Evolutionary conservation across 2,329 filamentous ascomycete genomes (phyloP).

Genomic region (Magnaporthiopsis poae): DNA sequence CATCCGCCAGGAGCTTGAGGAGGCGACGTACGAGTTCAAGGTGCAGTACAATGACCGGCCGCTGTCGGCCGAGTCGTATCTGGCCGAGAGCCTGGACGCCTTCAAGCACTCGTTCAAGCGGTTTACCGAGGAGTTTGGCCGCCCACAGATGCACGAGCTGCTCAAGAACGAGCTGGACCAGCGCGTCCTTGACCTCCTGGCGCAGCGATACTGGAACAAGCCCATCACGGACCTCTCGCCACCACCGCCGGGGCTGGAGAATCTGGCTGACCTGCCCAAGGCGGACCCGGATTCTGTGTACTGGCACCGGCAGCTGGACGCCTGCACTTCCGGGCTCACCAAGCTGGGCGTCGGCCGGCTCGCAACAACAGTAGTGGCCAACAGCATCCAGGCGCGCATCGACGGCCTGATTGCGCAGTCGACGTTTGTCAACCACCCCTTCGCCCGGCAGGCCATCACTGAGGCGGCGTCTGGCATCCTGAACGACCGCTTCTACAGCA

Average conservation of each 20-base stretch:
- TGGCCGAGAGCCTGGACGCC: conserved; percentile 85
- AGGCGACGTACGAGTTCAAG: conserved; percentile 97
- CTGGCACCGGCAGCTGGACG: conserved; percentile 90
- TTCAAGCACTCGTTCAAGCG: conserved; percentile 98
- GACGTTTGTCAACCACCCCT: conserved; percentile 82
- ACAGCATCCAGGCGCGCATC: conserved; percentile 75
- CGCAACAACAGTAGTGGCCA: conserved; percentile 82
- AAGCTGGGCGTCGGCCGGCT: conserved; percentile 88
- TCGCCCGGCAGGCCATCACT: conserved; percentile 82
- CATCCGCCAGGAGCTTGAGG: conserved; percentile 88
- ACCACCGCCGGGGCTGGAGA: conserved; percentile 57
- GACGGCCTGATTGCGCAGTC: conserved; percentile 69
- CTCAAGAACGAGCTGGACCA: conserved; percentile 90
- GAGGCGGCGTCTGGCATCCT: conserved; percentile 84
- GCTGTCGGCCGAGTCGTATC: conserved; percentile 87
- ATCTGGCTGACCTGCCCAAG: conserved; percentile 68
- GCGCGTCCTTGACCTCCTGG: conserved; percentile 83
- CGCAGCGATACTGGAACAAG: conserved; percentile 94
- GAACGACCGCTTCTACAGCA: conserved; percentile 91
- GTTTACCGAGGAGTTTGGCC: conserved; percentile 80
- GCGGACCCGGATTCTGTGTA: conserved; percentile 76
- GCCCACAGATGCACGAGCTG: conserved; percentile 77
- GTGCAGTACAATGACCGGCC: conserved; percentile 98
- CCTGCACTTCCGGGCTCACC: conserved; percentile 78
- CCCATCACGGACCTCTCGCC: conserved; percentile 74